phyloP scores from a whole-genome alignment of 2,329 filamentous ascomycete species.

The Fusarium mexicanum region DNA sequence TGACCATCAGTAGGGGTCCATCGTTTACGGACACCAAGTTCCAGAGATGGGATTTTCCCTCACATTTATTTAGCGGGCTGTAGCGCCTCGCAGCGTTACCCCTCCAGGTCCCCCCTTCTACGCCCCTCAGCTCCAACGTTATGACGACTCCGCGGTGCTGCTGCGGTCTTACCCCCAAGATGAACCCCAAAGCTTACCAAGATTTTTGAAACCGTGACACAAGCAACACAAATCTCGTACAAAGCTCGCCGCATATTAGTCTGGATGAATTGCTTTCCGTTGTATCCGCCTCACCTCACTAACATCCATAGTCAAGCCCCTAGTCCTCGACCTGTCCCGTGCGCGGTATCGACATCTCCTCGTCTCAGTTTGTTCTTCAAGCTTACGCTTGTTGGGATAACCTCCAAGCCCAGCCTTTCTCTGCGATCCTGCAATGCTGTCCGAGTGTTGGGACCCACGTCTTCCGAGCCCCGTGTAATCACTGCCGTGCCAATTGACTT shows the following conservation, averaged over 20 bases:
- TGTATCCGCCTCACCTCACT: slow-evolving; percentile 14
- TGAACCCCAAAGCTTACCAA: slow-evolving; percentile 37
- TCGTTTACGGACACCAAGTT: slow-evolving; percentile 41
- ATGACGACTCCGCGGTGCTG: slow-evolving; percentile 37
- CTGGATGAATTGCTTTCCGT: slow-evolving; percentile 3
- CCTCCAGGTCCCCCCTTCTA: slow-evolving; percentile 30
- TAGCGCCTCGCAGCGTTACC: slow-evolving; percentile 16
- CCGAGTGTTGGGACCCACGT: slow-evolving; percentile 37
- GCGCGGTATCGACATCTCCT: neutral
- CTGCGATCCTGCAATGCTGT: slow-evolving; percentile 20
- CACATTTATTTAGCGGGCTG: slow-evolving; percentile 15
- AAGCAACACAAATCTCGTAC: slow-evolving; percentile 40
- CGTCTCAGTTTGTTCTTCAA: slow-evolving; percentile 9
- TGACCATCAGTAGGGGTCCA: slow-evolving; percentile 29
- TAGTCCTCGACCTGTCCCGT: slow-evolving; percentile 7
- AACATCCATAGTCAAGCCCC: neutral
- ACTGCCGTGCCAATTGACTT: slow-evolving; percentile 45
- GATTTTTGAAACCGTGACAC: slow-evolving; percentile 38
- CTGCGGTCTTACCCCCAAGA: slow-evolving; percentile 38
- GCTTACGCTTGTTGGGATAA: slow-evolving; percentile 29
- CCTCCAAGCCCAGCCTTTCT: slow-evolving; percentile 16
- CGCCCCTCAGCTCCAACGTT: slow-evolving; percentile 37
- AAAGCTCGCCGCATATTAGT: slow-evolving; percentile 29
- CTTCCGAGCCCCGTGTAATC: slow-evolving; percentile 35
- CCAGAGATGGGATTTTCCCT: slow-evolving; percentile 33